Conservation (phyloP, 1,139 yeast genomes). For the Candida frijolesensis region DNA sequence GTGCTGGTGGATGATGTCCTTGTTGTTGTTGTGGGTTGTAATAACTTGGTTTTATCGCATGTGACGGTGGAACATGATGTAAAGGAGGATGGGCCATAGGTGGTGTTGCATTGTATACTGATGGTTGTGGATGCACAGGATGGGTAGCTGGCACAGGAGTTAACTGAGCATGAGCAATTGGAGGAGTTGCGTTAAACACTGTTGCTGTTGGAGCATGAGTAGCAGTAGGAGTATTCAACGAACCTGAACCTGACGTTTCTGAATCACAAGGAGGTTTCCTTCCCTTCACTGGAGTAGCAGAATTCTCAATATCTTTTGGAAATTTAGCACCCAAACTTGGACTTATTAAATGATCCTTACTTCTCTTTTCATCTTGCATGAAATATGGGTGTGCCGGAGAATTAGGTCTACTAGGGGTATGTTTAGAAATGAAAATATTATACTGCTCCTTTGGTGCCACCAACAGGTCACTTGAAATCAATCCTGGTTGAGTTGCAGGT, state of each 20-base stretch:
- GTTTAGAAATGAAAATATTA: conserved; percentile 6
- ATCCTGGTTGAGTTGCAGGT: background rate
- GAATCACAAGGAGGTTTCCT: background rate
- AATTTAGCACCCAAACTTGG: conserved; percentile 13
- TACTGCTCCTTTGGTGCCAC: conserved; percentile 7
- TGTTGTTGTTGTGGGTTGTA: background rate
- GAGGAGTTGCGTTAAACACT: conserved; percentile 7
- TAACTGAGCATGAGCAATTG: conserved; percentile 6
- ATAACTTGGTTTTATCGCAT: background rate
- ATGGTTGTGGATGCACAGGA: background rate
- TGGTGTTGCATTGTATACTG: background rate
- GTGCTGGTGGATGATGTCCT: background rate
- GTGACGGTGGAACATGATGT: background rate
- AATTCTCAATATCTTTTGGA: background rate
- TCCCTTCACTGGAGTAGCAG: background rate
- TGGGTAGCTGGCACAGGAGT: background rate
- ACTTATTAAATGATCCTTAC: conserved; percentile 10
- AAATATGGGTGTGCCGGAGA: conserved; percentile 8
- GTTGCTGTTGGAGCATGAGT: background rate
- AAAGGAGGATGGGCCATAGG: background rate
- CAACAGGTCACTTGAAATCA: conserved; percentile 2
- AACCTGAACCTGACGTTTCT: background rate
- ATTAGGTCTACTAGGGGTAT: background rate
- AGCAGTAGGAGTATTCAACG: background rate
- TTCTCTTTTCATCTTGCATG: conserved; percentile 5